Conservation (phyloP, 2,329 filamentous ascomycete species). For the Nothomitra cinnamomea region DNA sequence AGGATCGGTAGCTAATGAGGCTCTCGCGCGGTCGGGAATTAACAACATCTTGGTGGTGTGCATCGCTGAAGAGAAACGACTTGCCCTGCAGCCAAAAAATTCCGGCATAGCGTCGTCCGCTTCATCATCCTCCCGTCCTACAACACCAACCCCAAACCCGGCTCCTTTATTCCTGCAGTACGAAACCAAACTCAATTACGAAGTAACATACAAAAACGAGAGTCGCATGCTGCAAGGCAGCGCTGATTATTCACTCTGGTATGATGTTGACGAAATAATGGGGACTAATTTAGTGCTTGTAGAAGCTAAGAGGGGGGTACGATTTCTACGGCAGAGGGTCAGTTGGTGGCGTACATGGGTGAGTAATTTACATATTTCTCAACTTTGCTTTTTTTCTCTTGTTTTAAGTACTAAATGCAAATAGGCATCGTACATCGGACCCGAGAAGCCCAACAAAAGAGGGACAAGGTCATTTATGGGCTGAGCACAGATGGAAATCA, state of each 20-base stretch:
- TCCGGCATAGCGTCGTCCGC: not conserved
- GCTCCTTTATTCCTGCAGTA: not conserved
- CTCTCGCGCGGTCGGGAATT: not conserved
- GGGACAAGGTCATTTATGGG: constrained; percentile 3
- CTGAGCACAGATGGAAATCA: constrained; percentile 5
- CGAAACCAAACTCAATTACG: not conserved
- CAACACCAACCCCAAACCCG: not conserved
- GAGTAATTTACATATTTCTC: too few species aligned
- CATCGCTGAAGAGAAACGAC: not conserved
- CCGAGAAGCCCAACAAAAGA: not conserved
- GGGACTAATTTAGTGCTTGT: too few species aligned
- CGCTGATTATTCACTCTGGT: too few species aligned
- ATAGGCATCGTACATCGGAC: constrained; percentile 6
- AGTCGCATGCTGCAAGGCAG: not conserved
- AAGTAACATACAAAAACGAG: not conserved
- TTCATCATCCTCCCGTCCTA: not conserved
- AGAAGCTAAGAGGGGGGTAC: too few species aligned
- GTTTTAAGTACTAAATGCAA: too few species aligned
- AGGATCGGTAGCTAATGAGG: not conserved
- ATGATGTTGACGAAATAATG: too few species aligned
- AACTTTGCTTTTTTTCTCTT: too few species aligned
- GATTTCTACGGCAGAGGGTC: too few species aligned
- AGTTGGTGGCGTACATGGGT: too few species aligned
- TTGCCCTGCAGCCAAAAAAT: not conserved
- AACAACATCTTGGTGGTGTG: not conserved